A percentile compares a stretch with the other conserved stretches of the same genome.
phyloP scores from a whole-genome alignment of 169 alveolate species.

The Cryptosporidium parvum region DNA sequence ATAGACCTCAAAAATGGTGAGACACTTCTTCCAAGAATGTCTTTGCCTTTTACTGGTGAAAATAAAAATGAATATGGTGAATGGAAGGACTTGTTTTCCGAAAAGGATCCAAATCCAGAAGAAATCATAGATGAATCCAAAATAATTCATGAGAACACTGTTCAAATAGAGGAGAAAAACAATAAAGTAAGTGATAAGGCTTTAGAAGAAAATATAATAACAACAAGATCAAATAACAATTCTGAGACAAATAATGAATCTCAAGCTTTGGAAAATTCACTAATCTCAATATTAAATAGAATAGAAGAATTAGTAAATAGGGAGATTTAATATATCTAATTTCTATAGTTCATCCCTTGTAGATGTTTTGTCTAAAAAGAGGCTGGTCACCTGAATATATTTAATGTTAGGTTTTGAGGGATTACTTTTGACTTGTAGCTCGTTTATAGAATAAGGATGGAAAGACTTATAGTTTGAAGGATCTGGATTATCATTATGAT shows the following conservation, averaged over 20 bases:
- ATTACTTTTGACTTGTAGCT: conserved; percentile 25
- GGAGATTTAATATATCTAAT: conserved; percentile 2
- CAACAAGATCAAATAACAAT: neutral
- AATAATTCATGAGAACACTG: neutral
- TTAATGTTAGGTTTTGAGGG: conserved; percentile 9
- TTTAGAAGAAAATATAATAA: neutral
- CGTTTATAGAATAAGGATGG: conserved; percentile 60
- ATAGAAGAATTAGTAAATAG: conserved; percentile 50
- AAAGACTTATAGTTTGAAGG: neutral
- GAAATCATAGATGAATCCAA: neutral
- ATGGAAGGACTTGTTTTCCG: conserved; percentile 6
- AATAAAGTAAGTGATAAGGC: neutral
- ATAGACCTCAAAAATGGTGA: neutral
- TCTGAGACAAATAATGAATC: neutral
- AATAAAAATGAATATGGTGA: conserved; percentile 10
- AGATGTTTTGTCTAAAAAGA: conserved; percentile 1
- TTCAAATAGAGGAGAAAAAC: neutral
- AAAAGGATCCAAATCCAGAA: neutral
- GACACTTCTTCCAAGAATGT: neutral
- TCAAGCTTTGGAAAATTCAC: conserved; percentile 14
- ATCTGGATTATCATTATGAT: neutral
- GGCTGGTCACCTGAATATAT: conserved; percentile 51
- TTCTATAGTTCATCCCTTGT: conserved; percentile 32
- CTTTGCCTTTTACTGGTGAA: neutral
- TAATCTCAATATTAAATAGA: conserved; percentile 20